These are phyloP conservation scores for Rauvolfia tetraphylla DNA, from an alignment of 257 asterid genomes.

Conservation along the genomic window DNA sequence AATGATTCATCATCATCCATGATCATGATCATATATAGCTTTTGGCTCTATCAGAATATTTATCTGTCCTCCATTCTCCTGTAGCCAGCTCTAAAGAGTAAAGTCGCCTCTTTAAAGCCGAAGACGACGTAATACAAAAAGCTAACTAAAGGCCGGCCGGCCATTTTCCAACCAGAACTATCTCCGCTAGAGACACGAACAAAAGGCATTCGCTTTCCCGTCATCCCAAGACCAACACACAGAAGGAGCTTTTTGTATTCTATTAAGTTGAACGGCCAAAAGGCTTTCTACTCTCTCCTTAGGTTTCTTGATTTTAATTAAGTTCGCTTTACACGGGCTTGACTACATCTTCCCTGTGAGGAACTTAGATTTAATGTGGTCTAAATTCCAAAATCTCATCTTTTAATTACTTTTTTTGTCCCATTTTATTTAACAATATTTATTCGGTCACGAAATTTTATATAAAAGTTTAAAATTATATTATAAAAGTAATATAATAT, in stretches of 20 bases:
- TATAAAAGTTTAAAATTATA: too few species aligned
- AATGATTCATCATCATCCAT: neutral
- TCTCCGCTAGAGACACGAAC: neutral
- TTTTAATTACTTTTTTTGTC: too few species aligned
- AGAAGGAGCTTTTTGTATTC: neutral
- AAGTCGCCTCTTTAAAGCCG: neutral
- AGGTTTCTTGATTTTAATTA: neutral
- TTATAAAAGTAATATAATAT: too few species aligned
- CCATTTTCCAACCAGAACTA: neutral
- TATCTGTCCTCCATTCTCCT: slow-evolving; percentile 2
- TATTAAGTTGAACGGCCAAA: neutral
- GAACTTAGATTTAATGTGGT: too few species aligned
- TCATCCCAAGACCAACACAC: neutral
- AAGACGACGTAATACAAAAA: neutral
- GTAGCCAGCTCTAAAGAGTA: slow-evolving; percentile 18
- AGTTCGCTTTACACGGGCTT: neutral
- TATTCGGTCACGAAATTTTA: too few species aligned
- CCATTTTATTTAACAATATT: too few species aligned
- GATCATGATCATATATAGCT: neutral
- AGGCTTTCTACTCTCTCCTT: neutral
- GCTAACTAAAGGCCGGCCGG: too few species aligned
- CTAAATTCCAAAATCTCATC: too few species aligned
- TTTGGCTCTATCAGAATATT: neutral
- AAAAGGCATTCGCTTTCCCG: neutral
- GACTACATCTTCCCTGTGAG: too few species aligned